Base-by-base conservation (phyloP, 2,329 filamentous ascomycete genomes). In the Colletotrichum acutatum region DNA sequence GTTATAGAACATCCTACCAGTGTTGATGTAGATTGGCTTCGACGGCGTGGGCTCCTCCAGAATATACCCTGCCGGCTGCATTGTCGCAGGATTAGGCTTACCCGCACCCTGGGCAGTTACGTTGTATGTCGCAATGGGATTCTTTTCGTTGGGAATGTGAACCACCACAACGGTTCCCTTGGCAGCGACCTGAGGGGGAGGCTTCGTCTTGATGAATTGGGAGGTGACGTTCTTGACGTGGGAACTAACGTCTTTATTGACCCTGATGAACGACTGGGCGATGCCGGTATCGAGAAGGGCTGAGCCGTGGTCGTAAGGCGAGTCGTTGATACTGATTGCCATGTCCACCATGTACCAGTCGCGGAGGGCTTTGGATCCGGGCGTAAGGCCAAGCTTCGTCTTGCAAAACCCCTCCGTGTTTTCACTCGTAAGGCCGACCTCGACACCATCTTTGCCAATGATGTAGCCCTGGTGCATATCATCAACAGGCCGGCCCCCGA, bases 281-380 rank as follows among this genome's bases (percentile, higher is more conserved):
- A 71, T 57, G n/a, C 57, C 46, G 4, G 68, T 71, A 34, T 67
- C 68, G 16, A 71, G 52, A 2, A 71, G 56, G 3, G 68, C 57
- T 9, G 37, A 24, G 32, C 63, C 56, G 2, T 57, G 26, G 28
- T 71, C 26, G 32, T 22, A 71, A 26, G 66, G 59, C 6, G 63
- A 71, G 49, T 52, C 32, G 12, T 57, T 60, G 11, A 64, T 60
- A 5, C 26, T 24, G 59, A 63, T 69, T 0, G 65, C 19, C 70
- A 68, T 72, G 42, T 42, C 37, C 22, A 24, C 32, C 59, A 60
- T 69, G n/a, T 63, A 24, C 70, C 70, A 72, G 30, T 68, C 65
- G 16, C 3, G 28, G 1, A 5, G 3, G 28, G 28, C 28, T 1
- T 1, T 30, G 28, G 28, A 30, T 30, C 28, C 28, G 5, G 28